Base-by-base conservation (phyloP, 2,329 filamentous ascomycete species). In the Aureobasidium sp. region DNA sequence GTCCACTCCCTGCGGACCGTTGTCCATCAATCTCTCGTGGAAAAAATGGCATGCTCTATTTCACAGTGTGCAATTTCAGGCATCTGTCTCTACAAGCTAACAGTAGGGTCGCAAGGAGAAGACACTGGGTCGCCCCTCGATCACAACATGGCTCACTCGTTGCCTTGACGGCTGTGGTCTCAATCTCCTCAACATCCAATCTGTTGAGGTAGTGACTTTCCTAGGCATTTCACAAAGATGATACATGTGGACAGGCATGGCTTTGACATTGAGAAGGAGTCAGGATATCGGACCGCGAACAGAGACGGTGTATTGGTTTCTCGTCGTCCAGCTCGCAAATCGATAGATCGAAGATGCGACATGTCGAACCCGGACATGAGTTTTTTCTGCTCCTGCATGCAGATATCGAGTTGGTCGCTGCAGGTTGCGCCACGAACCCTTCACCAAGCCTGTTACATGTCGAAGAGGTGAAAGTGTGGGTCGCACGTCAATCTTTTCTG, bases 401-500 rank as follows among this genome's bases (percentile, higher is more conserved):
- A 56, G 52, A 2, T 9, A 22, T 33, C 27, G 37, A 42, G 37
- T 33, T 3, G 24, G n/a, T 11, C 45, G 9, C 40, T 44, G 53
- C 39, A 44, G 11, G n/a, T 17, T n/a, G 11, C 27, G 40, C 40
- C 53, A 57, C 53, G 44, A 35, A 42, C 35, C 24, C 24, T 53
- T 40, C 35, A 29, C 27, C 37, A 54, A 57, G 29, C 53, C 39
- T 45, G 39, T 57, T 39, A 45, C 3, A 57, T 22, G 5, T 44
- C 19, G 29, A 17, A 22, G 27, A 44, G n/a, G 29, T 45, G 53
- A 12, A 24, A 33, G 39, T 27, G 53, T 57, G 53, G 52, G 53
- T 57, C 33, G 53, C 27, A 45, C 53, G 40, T 57, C 53, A 45
- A 57, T 33, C 39, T 39, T 57, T 45, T 35, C 53, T 57, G 53